These are phyloP conservation scores for Arachis stenosperma DNA, from an alignment of 306 rosid species.

Conservation along the genomic window DNA sequence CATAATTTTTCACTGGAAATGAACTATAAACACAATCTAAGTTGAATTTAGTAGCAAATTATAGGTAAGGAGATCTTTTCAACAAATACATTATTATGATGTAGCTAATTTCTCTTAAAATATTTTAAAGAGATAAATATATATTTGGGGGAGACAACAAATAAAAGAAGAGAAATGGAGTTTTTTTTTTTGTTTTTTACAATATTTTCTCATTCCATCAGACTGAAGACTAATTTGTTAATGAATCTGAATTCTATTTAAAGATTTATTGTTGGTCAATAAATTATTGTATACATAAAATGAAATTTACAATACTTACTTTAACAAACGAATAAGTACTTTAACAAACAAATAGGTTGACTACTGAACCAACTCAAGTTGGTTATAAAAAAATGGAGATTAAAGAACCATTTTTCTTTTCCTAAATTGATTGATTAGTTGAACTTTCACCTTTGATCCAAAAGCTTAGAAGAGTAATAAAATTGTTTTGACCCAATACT, in stretches of 20 bases:
- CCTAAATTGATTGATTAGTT: conserved; percentile 2
- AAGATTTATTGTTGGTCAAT: too few relatives aligned
- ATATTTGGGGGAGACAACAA: background rate
- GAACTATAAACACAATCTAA: background rate
- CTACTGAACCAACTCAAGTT: too few relatives aligned
- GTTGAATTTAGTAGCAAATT: background rate
- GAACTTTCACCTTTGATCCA: conserved; percentile 4
- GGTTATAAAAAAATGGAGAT: background rate
- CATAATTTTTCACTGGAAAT: too few relatives aligned
- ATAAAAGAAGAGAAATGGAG: background rate
- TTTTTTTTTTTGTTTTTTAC: too few relatives aligned
- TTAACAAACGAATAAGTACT: too few relatives aligned
- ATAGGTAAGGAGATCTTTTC: background rate
- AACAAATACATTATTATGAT: background rate
- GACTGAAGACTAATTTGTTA: too few relatives aligned
- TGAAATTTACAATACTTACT: too few relatives aligned
- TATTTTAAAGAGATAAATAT: background rate
- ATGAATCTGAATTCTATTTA: too few relatives aligned
- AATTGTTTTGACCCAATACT: background rate
- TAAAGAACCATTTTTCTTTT: background rate
- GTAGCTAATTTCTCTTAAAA: background rate
- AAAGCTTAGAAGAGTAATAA: background rate
- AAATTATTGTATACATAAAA: too few relatives aligned
- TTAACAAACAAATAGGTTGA: too few relatives aligned
- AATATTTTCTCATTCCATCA: too few relatives aligned